These are phyloP conservation scores for Chimonanthus salicifolius DNA, from an alignment of 164 flowering plant species.

Conservation along the genomic window DNA sequence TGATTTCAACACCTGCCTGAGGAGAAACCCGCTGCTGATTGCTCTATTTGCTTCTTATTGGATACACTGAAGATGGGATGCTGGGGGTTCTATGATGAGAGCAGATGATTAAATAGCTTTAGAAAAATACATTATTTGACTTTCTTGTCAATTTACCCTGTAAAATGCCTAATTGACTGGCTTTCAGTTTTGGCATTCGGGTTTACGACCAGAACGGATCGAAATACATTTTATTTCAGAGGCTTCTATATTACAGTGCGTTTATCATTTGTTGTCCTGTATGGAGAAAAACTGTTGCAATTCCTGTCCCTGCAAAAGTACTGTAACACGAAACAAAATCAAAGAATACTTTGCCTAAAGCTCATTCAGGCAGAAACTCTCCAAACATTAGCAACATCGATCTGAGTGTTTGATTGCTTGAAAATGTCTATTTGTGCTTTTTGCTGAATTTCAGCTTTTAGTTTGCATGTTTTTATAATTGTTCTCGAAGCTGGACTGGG, in stretches of 20 bases:
- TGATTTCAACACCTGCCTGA: constrained; percentile 33
- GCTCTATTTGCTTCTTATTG: constrained; percentile 16
- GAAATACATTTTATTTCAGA: constrained; percentile 5
- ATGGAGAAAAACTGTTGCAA: constrained; percentile 31
- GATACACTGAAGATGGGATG: constrained; percentile 1
- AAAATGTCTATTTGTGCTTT: too few relatives aligned
- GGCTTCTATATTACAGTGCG: constrained; percentile 56
- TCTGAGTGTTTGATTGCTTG: too few relatives aligned
- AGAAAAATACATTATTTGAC: too few relatives aligned
- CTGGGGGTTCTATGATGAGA: not conserved
- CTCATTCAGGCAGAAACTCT: too few relatives aligned
- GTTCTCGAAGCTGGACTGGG: too few relatives aligned
- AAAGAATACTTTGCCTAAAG: too few relatives aligned
- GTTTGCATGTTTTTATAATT: too few relatives aligned
- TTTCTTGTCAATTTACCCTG: not conserved
- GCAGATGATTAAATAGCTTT: not conserved
- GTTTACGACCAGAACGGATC: not conserved
- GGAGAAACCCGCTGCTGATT: constrained; percentile 23
- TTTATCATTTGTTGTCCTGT: constrained; percentile 55
- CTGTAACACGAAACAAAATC: too few relatives aligned
- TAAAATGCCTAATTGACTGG: not conserved
- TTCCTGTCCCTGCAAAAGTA: constrained; percentile 44
- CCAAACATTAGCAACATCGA: too few relatives aligned
- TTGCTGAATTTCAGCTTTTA: too few relatives aligned
- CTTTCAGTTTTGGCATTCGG: not conserved